phyloP scores from a whole-genome alignment of 2,329 filamentous ascomycete species.

The Colletotrichum shisoi region DNA sequence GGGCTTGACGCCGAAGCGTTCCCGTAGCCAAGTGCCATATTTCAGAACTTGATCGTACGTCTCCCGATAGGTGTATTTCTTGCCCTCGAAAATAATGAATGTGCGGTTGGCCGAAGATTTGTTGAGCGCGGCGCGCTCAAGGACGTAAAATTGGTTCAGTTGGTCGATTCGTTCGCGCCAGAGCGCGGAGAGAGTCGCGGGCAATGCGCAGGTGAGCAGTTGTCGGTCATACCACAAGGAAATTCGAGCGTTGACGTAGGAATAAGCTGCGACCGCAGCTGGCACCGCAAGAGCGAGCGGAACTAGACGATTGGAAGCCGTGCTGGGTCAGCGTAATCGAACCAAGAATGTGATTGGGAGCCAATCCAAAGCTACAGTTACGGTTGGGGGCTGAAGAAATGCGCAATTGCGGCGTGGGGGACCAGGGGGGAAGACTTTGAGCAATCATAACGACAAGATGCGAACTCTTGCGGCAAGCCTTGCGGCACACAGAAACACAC shows the following conservation, averaged over 20 bases:
- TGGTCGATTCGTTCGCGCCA: constrained; percentile 65
- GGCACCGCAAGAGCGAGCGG: constrained; percentile 65
- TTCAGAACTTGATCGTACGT: constrained; percentile 74
- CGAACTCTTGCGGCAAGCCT: too few relatives aligned
- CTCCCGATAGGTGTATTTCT: constrained; percentile 76
- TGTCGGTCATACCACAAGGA: constrained; percentile 71
- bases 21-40: constrained; percentile 78
- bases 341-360: not conserved
- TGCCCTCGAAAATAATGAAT: constrained; percentile 74
- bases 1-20: constrained; percentile 67
- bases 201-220: constrained; percentile 64
- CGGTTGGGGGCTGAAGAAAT: constrained; percentile 18
- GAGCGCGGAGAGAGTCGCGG: constrained; percentile 53
- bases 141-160: constrained; percentile 75
- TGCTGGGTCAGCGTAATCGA: constrained; percentile 27
- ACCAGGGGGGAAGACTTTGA: not conserved
- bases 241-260: constrained; percentile 79
- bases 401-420: constrained; percentile 7
- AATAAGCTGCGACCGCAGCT: constrained; percentile 70
- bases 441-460: too few relatives aligned
- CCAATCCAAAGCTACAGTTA: not conserved
- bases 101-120: constrained; percentile 60
- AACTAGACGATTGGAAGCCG: constrained; percentile 48
- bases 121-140: constrained; percentile 71
- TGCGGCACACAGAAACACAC: too few relatives aligned